These are phyloP conservation scores for Hyaloperonospora brassicae DNA, from an alignment of 352 stramenopile species.

Conservation along the genomic window DNA sequence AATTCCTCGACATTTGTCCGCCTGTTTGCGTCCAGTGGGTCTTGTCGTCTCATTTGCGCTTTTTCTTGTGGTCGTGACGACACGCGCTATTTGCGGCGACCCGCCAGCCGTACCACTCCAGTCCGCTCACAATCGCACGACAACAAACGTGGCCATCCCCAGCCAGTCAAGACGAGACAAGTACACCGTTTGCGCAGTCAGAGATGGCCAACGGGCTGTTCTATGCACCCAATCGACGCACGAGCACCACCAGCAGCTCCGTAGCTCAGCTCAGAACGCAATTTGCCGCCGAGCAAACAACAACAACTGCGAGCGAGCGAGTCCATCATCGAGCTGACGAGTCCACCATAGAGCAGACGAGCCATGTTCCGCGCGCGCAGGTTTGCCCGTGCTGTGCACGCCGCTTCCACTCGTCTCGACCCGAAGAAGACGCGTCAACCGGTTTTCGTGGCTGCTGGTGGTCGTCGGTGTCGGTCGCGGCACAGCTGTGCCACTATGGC, in stretches of 20 bases:
- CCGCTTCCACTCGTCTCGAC: conserved; percentile 10
- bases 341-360: background rate
- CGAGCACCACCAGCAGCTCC: background rate
- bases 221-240: conserved; percentile 8
- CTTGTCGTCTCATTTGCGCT: no score
- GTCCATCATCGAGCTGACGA: no score
- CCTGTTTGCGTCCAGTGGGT: no score
- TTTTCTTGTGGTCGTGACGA: no score
- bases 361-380: conserved; percentile 39
- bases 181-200: conserved; percentile 22
- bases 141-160: conserved; percentile 1
- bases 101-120: background rate
- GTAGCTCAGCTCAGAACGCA: conserved; percentile 7
- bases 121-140: background rate
- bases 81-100: background rate
- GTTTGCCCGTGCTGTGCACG: conserved; percentile 35
- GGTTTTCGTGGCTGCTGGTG: no score
- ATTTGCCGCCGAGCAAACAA: conserved; percentile 8
- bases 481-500: conserved; percentile 10
- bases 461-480: conserved; percentile 6
- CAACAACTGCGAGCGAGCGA: no score
- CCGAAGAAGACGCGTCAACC: no score
- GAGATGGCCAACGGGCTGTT: background rate
- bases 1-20: no score
- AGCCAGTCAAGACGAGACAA: conserved; percentile 2